These are phyloP conservation scores for Colletotrichum aenigma DNA, from an alignment of 2,329 filamentous ascomycete species.

Conservation along the genomic window DNA sequence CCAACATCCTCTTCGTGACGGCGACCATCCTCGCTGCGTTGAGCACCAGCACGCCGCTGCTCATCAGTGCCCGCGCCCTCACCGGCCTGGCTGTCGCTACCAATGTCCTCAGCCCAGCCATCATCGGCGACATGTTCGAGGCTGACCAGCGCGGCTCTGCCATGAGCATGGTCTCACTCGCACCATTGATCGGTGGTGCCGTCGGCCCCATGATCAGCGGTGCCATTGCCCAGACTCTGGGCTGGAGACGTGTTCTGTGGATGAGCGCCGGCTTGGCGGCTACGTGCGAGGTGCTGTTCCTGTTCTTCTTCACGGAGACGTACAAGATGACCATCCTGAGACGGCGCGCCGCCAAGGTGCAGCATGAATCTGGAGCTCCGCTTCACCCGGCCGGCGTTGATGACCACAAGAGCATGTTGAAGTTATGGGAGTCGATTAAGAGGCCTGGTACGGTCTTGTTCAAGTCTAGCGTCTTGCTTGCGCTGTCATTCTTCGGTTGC, in stretches of 20 bases:
- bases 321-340: conserved; percentile 62
- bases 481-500: conserved; percentile 49
- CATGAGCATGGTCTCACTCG: conserved; percentile 61
- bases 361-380: conserved; percentile 29
- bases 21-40: conserved; percentile 53
- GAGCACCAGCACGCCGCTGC: conserved; percentile 45
- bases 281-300: conserved; percentile 53
- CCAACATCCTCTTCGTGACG: conserved; percentile 55
- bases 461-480: conserved; percentile 57
- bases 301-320: conserved; percentile 62
- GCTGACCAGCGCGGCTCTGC: conserved; percentile 61
- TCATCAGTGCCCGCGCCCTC: conserved; percentile 59
- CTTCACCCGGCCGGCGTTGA: conserved; percentile 8
- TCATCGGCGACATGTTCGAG: conserved; percentile 67
- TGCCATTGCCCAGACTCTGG: conserved; percentile 55
- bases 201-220: conserved; percentile 61
- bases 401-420: conserved; percentile 28
- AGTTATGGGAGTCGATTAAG: conserved; percentile 44
- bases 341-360: conserved; percentile 39
- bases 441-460: conserved; percentile 51
- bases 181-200: conserved; percentile 62
- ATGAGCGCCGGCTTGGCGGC: conserved; percentile 51
- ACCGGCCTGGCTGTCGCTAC: conserved; percentile 68
- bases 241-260: conserved; percentile 60
- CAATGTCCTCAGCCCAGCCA: conserved; percentile 66